Percentiles rank a stretch among this genome's conserved stretches.
Conservation (phyloP, 176 grass and related monocot genomes). For the Avena eriantha region DNA sequence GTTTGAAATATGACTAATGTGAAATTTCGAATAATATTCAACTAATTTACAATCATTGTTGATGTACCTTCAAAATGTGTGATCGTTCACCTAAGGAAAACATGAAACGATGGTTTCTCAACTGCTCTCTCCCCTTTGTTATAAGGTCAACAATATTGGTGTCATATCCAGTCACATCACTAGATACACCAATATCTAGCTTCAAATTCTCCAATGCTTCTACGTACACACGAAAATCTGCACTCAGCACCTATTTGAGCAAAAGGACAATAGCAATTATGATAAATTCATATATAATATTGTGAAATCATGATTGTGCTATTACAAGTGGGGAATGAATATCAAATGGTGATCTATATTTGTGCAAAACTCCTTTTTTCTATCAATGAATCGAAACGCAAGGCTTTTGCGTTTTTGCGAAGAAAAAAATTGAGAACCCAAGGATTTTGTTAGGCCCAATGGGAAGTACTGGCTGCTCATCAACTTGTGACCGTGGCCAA, state of each 20-base stretch:
- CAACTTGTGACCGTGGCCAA: neutral
- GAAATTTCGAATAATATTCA: neutral
- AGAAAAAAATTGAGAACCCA: neutral
- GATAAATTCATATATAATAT: neutral
- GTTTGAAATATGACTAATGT: conserved; percentile 11
- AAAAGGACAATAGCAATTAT: conserved; percentile 15
- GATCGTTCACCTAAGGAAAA: conserved; percentile 86
- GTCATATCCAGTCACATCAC: conserved; percentile 69
- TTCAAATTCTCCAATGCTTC: conserved; percentile 80
- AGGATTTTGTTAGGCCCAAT: conserved; percentile 10
- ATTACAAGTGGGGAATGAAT: conserved; percentile 1
- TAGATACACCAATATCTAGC: conserved; percentile 60
- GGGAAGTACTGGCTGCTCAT: neutral
- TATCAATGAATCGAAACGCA: no score
- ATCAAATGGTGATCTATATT: neutral
- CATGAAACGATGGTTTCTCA: conserved; percentile 68
- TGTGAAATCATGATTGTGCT: conserved; percentile 13
- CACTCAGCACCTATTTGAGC: conserved; percentile 65
- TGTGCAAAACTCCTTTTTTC: no score
- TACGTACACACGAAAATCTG: conserved; percentile 74
- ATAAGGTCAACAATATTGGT: conserved; percentile 59
- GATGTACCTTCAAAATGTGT: conserved; percentile 84
- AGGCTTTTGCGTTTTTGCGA: no score
- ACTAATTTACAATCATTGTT: neutral
- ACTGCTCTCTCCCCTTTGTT: conserved; percentile 65